Evolutionary conservation across 805 yeast genomes (phyloP).

Genomic region (Ogataea naganishii): DNA sequence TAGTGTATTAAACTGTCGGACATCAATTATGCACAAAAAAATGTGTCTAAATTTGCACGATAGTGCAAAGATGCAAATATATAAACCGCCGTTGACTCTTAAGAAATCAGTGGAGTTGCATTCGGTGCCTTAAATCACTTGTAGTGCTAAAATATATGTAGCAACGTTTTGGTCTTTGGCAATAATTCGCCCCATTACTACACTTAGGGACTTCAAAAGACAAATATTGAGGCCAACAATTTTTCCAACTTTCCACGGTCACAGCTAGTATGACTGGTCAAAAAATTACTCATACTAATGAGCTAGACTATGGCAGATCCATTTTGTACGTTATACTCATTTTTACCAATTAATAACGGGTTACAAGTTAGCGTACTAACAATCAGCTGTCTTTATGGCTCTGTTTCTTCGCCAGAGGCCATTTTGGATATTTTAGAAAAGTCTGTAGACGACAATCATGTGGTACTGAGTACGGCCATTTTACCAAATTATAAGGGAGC

Average conservation of each 20-base stretch:
- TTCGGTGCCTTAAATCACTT: too few relatives aligned
- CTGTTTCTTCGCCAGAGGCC: conserved; percentile 7
- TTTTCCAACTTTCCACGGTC: neutral
- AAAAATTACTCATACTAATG: neutral
- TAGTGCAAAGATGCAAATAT: too few relatives aligned
- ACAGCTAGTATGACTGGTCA: neutral
- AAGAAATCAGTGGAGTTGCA: too few relatives aligned
- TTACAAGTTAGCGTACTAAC: neutral
- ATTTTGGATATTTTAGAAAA: conserved; percentile 8
- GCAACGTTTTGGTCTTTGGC: too few relatives aligned
- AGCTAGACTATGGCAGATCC: conserved; percentile 1
- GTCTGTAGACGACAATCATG: conserved; percentile 1
- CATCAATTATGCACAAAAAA: too few relatives aligned
- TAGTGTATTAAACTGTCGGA: too few relatives aligned
- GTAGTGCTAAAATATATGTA: too few relatives aligned
- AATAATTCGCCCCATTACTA: too few relatives aligned
- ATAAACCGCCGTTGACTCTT: too few relatives aligned
- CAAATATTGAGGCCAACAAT: conserved; percentile 1
- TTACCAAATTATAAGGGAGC: conserved; percentile 8
- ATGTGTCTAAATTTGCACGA: too few relatives aligned
- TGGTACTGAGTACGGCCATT: conserved; percentile 7
- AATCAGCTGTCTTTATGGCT: conserved; percentile 10
- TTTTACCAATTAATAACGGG: neutral
- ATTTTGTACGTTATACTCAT: neutral
- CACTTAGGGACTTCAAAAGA: too few relatives aligned